Percentiles rank a stretch among this genome's conserved stretches.
Conservation (phyloP, 305 asterid genomes). For the Fraxinus floribunda region DNA sequence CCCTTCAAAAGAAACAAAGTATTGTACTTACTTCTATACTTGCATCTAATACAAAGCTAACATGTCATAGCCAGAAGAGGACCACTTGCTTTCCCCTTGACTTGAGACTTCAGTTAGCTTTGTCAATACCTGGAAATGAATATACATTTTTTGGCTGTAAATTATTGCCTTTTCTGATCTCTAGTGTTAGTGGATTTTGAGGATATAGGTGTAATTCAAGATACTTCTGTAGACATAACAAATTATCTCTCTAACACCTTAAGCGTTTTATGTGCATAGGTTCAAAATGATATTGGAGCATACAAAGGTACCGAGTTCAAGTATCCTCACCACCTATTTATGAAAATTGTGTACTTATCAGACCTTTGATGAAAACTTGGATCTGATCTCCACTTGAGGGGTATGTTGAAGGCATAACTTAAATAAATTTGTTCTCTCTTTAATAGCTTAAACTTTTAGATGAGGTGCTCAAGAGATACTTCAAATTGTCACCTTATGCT, state of each 20-base stretch:
- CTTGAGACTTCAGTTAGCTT: constrained; percentile 34
- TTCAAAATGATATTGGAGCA: not conserved
- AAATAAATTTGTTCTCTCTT: not conserved
- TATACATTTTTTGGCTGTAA: constrained; percentile 28
- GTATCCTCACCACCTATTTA: not conserved
- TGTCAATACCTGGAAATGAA: constrained; percentile 37
- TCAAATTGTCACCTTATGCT: not conserved
- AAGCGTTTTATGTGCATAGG: not conserved
- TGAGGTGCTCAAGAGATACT: not conserved
- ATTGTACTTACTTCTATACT: constrained; percentile 62
- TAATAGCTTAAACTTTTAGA: not conserved
- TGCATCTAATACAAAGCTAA: constrained; percentile 38
- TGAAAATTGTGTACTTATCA: not conserved
- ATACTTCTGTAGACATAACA: not conserved
- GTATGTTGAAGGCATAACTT: not conserved
- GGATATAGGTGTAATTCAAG: constrained; percentile 13
- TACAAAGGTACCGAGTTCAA: not conserved
- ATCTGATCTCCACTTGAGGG: not conserved
- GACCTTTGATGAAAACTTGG: not conserved
- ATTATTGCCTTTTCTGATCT: constrained; percentile 19
- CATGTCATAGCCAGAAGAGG: constrained; percentile 38
- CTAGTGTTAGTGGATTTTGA: constrained; percentile 16
- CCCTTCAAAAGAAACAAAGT: constrained; percentile 38
- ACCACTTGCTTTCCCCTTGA: constrained; percentile 38
- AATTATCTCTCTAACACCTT: not conserved